phyloP scores from a whole-genome alignment of 352 stramenopile genomes.

The Phytophthora ohioensis region DNA sequence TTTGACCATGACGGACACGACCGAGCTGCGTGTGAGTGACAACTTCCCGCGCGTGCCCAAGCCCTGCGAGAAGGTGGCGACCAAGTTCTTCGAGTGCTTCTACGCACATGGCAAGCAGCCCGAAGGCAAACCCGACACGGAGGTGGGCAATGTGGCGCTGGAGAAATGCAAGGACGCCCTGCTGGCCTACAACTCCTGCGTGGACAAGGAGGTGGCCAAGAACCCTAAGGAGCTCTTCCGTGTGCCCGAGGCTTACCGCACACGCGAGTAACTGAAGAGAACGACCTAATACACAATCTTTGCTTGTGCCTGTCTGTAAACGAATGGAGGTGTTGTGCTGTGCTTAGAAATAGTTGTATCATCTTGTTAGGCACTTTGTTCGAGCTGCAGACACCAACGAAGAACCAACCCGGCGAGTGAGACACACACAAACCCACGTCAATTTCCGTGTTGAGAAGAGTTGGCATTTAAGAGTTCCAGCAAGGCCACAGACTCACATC shows the following conservation, averaged over 20 bases:
- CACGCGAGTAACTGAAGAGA: slow-evolving; percentile 49
- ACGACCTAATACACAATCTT: slow-evolving; percentile 18
- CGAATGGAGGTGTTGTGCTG: neutral
- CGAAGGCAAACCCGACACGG: slow-evolving; percentile 56
- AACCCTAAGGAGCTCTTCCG: slow-evolving; percentile 82
- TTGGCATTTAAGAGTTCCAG: slow-evolving; percentile 39
- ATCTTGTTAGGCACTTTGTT: slow-evolving; percentile 36
- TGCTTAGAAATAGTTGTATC: slow-evolving; percentile 39
- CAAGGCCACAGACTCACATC: neutral
- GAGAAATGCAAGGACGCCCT: slow-evolving; percentile 60
- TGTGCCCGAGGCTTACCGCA: slow-evolving; percentile 83
- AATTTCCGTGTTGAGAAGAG: slow-evolving; percentile 42
- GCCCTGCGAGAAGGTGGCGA: slow-evolving; percentile 71
- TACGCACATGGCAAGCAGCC: slow-evolving; percentile 85
- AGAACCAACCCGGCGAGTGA: slow-evolving; percentile 7
- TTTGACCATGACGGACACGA: slow-evolving; percentile 40
- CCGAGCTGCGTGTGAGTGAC: slow-evolving; percentile 66
- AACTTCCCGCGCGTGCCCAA: slow-evolving; percentile 83
- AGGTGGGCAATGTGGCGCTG: slow-evolving; percentile 76
- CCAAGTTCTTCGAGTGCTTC: slow-evolving; percentile 85
- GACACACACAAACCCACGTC: slow-evolving; percentile 36
- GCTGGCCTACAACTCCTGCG: slow-evolving; percentile 79
- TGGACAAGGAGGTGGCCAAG: slow-evolving; percentile 63
- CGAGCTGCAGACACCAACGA: slow-evolving; percentile 20
- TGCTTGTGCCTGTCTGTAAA: neutral